phyloP scores from a whole-genome alignment of 768 basidiomycete genomes.

The Gyrodon lividus region DNA sequence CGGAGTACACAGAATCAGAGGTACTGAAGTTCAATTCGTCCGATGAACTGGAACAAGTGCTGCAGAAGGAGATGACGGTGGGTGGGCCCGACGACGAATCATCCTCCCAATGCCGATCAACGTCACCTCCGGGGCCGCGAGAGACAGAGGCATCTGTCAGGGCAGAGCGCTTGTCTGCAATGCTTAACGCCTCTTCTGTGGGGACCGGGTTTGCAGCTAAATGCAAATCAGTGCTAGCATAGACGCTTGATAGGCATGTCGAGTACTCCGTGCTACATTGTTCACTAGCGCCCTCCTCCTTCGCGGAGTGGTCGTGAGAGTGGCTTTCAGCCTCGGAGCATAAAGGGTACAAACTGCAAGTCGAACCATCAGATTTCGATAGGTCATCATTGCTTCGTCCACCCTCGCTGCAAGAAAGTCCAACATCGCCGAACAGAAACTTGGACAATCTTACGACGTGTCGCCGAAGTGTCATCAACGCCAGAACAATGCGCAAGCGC shows the following conservation, averaged over 20 bases:
- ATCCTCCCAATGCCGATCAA: not conserved
- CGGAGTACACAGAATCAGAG: conserved; percentile 9
- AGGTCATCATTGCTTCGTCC: not conserved
- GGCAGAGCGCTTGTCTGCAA: not conserved
- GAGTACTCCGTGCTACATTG: conserved; percentile 23
- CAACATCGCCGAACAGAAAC: conserved; percentile 8
- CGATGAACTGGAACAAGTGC: conserved; percentile 19
- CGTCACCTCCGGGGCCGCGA: not conserved
- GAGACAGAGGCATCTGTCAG: not conserved
- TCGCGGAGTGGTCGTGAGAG: not conserved
- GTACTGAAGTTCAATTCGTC: conserved; percentile 1
- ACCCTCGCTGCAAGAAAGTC: not conserved
- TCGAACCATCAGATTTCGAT: not conserved
- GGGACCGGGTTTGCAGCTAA: not conserved
- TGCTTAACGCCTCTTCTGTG: not conserved
- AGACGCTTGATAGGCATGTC: conserved; percentile 20
- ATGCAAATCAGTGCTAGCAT: not conserved
- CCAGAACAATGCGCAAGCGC: conserved; percentile 20
- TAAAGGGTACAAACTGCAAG: not conserved
- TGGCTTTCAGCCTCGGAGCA: not conserved
- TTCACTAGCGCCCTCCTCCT: not conserved
- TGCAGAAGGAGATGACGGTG: conserved; percentile 18
- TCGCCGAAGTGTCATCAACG: conserved; percentile 17
- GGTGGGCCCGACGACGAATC: conserved; percentile 9
- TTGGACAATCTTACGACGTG: conserved; percentile 18